Evolutionary conservation across 1,284 basidiomycete species (phyloP), one percentile per base, ranked within the genome.

Genomic region (Wolfiporia cocos): DNA sequence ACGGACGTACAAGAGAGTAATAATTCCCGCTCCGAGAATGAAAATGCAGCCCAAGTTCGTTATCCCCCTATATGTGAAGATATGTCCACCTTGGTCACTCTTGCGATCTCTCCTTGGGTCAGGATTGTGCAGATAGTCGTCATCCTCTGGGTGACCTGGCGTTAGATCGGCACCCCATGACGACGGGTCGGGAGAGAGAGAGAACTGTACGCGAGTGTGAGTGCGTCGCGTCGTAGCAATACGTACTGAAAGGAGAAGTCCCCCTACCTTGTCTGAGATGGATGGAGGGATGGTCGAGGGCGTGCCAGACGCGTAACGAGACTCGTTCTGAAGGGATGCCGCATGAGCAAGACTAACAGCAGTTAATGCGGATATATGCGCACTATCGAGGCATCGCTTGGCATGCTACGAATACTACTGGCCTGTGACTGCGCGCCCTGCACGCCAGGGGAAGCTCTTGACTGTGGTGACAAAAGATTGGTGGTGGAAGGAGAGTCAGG

Each of bases 31-130:
- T 30, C 71, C 65, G 4, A 93, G 71, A 24, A 92, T 39, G 19
- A 79, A 52, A 18, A 92, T 64, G 62, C 86, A 91, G 12, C 89
- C 89, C 2, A 92, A 65, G 62, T 92, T 92, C 34, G 73, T 64
- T 5, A 91, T 49, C 31, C 89, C 89, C 59, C 90, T 74, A 35
- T 62, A 62, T 12, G 89, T 91, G 59, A 92, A 81, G 28, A 91
- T 68, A 44, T 71, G 71, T 4, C 81, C 77, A 29, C 77, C 76
- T 39, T 64, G 61, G 57, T 87, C 85, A 42, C 69, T 65, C 50
- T 75, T 80, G 47, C 73, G 65, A 59, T 90, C 86, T 35, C 85
- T 70, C 31, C 75, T 74, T 3, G 88, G 86, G 59, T 87, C 83
- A 3, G 85, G 83, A 52, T 85, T 86, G 62, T 89, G 86, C 30